Conservation (phyloP, 2,329 filamentous ascomycete genomes). For the Apiospora rasikravindrae region DNA sequence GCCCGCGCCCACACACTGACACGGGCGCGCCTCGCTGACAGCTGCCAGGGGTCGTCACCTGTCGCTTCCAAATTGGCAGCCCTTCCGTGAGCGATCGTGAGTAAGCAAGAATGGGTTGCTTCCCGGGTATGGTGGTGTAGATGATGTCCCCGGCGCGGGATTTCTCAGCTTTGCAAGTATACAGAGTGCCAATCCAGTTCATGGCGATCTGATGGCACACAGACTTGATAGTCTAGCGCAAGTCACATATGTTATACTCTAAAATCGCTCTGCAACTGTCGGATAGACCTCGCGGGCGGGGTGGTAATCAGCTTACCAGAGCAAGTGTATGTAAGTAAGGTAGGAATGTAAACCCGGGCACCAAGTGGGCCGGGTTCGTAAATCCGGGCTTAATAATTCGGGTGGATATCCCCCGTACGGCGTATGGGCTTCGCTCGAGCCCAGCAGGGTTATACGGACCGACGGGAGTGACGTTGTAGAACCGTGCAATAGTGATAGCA, state of each 20-base stretch:
- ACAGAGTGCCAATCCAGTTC: not conserved
- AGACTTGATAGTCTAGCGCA: not conserved
- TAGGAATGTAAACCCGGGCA: not conserved
- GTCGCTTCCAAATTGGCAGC: not conserved
- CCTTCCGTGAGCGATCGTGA: not conserved
- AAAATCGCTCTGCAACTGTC: not conserved
- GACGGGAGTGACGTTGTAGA: not conserved
- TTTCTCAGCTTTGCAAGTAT: not conserved
- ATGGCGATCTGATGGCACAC: not conserved
- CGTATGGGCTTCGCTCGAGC: not conserved
- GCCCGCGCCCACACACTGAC: not conserved
- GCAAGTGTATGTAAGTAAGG: not conserved
- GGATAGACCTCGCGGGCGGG: not conserved
- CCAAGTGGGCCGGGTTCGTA: not conserved
- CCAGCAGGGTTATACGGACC: not conserved
- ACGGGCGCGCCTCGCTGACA: not conserved
- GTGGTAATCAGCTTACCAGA: not conserved
- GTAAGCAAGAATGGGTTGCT: not conserved
- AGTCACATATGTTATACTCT: not conserved
- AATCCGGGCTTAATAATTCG: slow-evolving; percentile 15
- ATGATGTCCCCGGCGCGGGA: not conserved
- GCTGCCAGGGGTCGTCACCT: not conserved
- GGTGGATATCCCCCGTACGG: not conserved
- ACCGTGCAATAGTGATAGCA: not conserved
- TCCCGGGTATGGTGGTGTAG: no score